Conservation (phyloP, 2,329 filamentous ascomycete genomes). For the Neopestalotiopsis sp. region DNA sequence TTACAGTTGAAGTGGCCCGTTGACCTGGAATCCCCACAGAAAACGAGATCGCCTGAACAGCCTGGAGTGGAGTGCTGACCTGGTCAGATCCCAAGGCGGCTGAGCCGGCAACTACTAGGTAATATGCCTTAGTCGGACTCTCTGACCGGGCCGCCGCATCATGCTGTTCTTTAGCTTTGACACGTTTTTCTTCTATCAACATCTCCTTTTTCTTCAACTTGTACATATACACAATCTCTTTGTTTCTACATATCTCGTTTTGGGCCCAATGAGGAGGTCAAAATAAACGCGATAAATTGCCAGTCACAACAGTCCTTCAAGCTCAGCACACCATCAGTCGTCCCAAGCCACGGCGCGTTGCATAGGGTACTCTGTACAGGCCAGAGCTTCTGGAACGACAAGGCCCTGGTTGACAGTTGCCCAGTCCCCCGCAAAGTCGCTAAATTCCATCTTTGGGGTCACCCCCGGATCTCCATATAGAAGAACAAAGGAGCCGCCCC, state of each 20-base stretch:
- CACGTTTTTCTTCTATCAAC: not conserved
- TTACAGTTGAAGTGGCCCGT: constrained; percentile 6
- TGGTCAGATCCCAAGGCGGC: not conserved
- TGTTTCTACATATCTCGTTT: not conserved
- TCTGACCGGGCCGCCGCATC: not conserved
- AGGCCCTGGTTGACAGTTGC: not conserved
- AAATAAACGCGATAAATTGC: not conserved
- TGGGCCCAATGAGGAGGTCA: not conserved
- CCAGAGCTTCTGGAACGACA: not conserved
- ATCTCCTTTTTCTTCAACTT: not conserved
- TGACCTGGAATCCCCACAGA: constrained; percentile 7
- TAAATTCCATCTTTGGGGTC: not conserved
- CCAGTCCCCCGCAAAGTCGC: not conserved
- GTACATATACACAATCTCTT: not conserved
- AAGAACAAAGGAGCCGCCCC: not conserved
- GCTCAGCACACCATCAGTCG: not conserved
- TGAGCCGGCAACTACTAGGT: not conserved
- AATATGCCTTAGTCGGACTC: not conserved
- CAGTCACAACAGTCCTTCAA: not conserved
- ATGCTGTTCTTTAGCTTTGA: not conserved
- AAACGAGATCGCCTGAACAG: constrained; percentile 12
- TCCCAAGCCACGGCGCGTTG: not conserved
- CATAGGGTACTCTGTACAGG: not conserved
- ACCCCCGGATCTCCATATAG: not conserved
- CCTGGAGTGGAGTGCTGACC: constrained; percentile 9